A percentile compares a stretch with the other conserved stretches of the same genome.
Evolutionary conservation across 1,284 basidiomycete genomes (phyloP).

Genomic region (Apiotrichum gamsii): DNA sequence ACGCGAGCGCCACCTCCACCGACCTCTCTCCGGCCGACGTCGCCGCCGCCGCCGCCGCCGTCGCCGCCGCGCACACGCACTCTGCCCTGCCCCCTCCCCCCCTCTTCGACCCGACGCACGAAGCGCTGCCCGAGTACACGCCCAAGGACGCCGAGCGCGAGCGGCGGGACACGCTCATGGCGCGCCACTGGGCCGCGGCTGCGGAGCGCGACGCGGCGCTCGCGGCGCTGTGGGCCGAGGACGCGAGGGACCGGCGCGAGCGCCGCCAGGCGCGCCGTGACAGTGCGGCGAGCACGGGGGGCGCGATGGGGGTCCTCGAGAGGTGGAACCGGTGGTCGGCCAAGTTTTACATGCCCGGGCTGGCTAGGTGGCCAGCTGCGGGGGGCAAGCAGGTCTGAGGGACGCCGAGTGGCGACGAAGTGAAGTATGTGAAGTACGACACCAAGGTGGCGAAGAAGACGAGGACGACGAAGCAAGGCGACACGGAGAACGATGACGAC

Average conservation of each 20-base stretch:
- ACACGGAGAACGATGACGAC: too few species aligned
- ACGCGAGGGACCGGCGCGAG: slow-evolving; percentile 2
- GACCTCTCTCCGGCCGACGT: too few species aligned
- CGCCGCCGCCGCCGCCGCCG: too few species aligned
- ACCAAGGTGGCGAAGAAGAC: too few species aligned
- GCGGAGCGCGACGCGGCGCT: background rate
- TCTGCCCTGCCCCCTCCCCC: too few species aligned
- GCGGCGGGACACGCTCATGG: background rate
- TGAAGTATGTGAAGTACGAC: too few species aligned
- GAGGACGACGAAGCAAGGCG: too few species aligned
- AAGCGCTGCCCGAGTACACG: background rate
- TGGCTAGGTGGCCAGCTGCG: background rate
- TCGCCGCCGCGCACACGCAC: too few species aligned
- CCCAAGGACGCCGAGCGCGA: background rate
- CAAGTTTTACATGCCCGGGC: slow-evolving; percentile 6
- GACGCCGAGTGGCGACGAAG: too few species aligned
- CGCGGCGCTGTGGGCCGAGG: background rate
- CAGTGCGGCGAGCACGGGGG: background rate
- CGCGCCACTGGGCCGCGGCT: background rate
- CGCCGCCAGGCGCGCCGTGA: background rate
- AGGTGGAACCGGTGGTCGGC: background rate
- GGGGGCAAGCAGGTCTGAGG: background rate
- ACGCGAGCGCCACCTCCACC: too few species aligned
- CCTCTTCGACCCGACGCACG: background rate
- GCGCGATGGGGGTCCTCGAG: background rate